Conservation (phyloP, 345 rosid genomes). For the Excoecaria cochinchinensis region DNA sequence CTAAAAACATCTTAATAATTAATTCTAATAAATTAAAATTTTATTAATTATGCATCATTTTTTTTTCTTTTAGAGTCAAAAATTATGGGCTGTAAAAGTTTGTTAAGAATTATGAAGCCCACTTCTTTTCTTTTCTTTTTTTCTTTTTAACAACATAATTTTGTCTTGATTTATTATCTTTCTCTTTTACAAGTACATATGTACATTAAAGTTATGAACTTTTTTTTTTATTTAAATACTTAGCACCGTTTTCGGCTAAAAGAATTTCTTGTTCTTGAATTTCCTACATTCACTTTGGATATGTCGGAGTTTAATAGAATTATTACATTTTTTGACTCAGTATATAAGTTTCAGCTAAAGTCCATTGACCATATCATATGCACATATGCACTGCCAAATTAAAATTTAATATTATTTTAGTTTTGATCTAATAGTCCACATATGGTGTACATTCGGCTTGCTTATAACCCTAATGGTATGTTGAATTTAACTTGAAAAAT, state of each 20-base stretch:
- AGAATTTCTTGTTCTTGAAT: background rate
- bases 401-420: too few relatives aligned
- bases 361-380: too few relatives aligned
- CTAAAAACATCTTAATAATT: constrained; percentile 12
- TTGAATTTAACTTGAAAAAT: too few relatives aligned
- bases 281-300: constrained; percentile 2
- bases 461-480: too few relatives aligned
- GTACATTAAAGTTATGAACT: constrained; percentile 10
- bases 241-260: constrained; percentile 19
- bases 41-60: too few relatives aligned
- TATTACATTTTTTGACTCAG: background rate
- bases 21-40: too few relatives aligned
- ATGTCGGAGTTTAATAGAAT: background rate
- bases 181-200: constrained; percentile 21
- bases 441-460: too few relatives aligned
- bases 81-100: constrained; percentile 36
- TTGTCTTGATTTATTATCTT: constrained; percentile 1
- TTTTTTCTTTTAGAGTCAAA: constrained; percentile 24
- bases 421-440: too few relatives aligned
- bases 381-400: too few relatives aligned
- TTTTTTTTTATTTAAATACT: background rate
- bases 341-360: too few relatives aligned
- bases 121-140: too few relatives aligned
- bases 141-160: background rate
- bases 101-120: constrained; percentile 9